Evolutionary conservation across 2,329 filamentous ascomycete species (phyloP).

Genomic region (Lachnellula occidentalis): DNA sequence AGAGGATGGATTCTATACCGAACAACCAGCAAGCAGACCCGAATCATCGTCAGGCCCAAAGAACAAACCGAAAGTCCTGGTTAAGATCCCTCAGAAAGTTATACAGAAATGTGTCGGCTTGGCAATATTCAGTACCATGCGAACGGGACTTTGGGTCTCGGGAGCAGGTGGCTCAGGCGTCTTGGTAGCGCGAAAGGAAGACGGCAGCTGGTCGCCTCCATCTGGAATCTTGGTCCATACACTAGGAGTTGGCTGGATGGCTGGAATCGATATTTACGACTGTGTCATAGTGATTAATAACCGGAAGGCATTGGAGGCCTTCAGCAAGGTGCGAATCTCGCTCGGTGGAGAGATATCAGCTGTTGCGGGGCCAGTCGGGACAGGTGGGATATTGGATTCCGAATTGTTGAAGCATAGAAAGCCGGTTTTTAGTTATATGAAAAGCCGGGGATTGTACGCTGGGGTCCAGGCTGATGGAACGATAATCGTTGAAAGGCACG

Average conservation of each 20-base stretch:
- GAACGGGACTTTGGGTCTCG: conserved; percentile 83
- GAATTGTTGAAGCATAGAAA: conserved; percentile 48
- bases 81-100: conserved; percentile 79
- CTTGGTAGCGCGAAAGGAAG: conserved; percentile 63
- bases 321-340: conserved; percentile 71
- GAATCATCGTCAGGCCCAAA: conserved; percentile 33
- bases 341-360: conserved; percentile 77
- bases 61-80: conserved; percentile 56
- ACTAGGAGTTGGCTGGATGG: conserved; percentile 78
- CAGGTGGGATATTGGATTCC: conserved; percentile 49
- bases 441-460: conserved; percentile 80
- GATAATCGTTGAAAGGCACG: conserved; percentile 72
- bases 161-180: conserved; percentile 86
- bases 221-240: conserved; percentile 89
- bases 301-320: conserved; percentile 73
- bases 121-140: conserved; percentile 91
- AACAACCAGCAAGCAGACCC: conserved; percentile 29
- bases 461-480: conserved; percentile 82
- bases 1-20: conserved; percentile 64
- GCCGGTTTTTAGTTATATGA: conserved; percentile 78
- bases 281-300: conserved; percentile 91
- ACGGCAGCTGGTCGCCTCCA: conserved; percentile 86
- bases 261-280: conserved; percentile 92
- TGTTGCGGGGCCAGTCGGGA: conserved; percentile 69
- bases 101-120: conserved; percentile 83